Conservation (phyloP, 768 basidiomycete species). For the Boletus vermiculosoides region DNA sequence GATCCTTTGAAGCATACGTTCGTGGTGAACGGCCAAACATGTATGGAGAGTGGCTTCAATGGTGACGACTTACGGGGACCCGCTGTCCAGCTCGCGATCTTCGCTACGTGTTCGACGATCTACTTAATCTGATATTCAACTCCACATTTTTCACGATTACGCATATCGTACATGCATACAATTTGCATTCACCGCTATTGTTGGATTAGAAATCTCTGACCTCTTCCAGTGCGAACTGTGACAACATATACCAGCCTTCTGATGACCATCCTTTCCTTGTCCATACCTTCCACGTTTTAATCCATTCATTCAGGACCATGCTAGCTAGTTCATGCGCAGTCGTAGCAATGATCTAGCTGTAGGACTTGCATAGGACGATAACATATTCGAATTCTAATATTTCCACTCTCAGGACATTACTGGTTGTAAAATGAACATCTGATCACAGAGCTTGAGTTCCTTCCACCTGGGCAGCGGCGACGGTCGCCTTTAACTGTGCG, state of each 20-base stretch:
- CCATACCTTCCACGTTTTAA: conserved; percentile 20
- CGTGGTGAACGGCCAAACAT: conserved; percentile 91
- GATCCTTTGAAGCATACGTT: conserved; percentile 91
- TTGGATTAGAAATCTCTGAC: conserved; percentile 32
- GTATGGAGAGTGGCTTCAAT: conserved; percentile 82
- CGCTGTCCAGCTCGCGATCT: conserved; percentile 8
- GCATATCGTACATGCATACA: conserved; percentile 29
- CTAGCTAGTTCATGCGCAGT: conserved; percentile 16
- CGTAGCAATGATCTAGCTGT: conserved; percentile 11
- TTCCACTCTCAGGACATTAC: background rate
- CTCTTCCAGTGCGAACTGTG: conserved; percentile 26
- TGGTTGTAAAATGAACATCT: too few species aligned
- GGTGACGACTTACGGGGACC: conserved; percentile 33
- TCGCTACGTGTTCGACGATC: conserved; percentile 25
- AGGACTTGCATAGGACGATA: conserved; percentile 25
- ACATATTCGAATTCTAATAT: conserved; percentile 29
- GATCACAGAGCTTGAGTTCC: conserved; percentile 19
- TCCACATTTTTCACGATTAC: conserved; percentile 25
- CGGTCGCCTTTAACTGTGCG: conserved; percentile 60
- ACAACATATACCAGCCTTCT: conserved; percentile 31
- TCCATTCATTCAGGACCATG: conserved; percentile 19
- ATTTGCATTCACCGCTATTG: conserved; percentile 28
- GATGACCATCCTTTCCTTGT: conserved; percentile 27
- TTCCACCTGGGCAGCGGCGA: conserved; percentile 65
- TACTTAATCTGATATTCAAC: conserved; percentile 28